Evolutionary conservation across 2,329 filamentous ascomycete genomes (phyloP), one percentile per base, ranked within the genome.

Genomic region (Phoma herbarum): DNA sequence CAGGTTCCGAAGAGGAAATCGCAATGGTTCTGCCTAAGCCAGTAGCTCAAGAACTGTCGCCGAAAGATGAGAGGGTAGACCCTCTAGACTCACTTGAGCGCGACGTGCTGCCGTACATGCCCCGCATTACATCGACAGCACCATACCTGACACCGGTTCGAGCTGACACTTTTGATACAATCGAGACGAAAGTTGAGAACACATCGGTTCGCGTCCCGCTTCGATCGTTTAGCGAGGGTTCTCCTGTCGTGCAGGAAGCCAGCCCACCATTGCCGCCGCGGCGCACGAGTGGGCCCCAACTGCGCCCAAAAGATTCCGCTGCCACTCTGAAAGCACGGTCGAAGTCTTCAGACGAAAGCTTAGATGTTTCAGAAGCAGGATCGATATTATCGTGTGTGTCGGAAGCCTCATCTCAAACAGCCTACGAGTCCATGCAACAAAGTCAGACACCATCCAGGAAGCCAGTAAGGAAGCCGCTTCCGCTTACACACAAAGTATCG

Each of bases 231-330:
- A 67, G 63, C 33, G 60, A 61, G 39, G 54, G 42, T 18, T 35
- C 48, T 26, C 28, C 44, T 2, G 22, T 28, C 2, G 33, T 45
- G 14, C 42, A 46, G 2, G 39, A 60, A 31, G 18, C 29, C 10
- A 53, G 33, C 18, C 64, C 65, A n/a, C 62, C 65, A 11, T 43
- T 69, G n/a, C 65, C 65, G 18, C 67, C 68, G 44, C 69, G 69
- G 18, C 67, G 61, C 9, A 59, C 67, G 1, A 67, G 57, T 42
- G 62, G 43, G 33, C 54, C 56, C 14, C 58, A 55, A 20, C 22
- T 52, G 22, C 41, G 25, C 5, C 48, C 54, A 3, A 20, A 49
- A 16, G 43, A 55, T 18, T 51, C 48, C 6, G 31, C 23, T 16
- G 14, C 48, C 22, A 42, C 51, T 6, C n/a, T 55, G 29, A 45